These are phyloP conservation scores for Pseudopyricularia javanii DNA, from an alignment of 2,329 filamentous ascomycete species.

Conservation along the genomic window DNA sequence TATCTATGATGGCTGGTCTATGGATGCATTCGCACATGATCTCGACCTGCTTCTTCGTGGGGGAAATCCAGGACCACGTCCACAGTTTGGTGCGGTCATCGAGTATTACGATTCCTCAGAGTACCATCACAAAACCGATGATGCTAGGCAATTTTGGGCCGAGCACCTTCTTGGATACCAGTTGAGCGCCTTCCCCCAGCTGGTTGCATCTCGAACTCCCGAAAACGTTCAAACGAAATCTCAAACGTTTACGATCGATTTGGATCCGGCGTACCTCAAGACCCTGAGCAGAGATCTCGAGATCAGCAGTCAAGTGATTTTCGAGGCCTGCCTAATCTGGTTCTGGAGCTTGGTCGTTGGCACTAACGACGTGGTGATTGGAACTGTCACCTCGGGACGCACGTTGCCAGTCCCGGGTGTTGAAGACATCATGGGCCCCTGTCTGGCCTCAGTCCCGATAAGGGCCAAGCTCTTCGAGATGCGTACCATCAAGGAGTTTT, in stretches of 20 bases:
- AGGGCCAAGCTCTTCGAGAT: slow-evolving; percentile 46
- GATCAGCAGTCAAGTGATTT: slow-evolving; percentile 56
- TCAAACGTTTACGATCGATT: slow-evolving; percentile 13
- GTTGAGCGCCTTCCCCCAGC: slow-evolving; percentile 43
- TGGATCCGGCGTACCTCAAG: slow-evolving; percentile 21
- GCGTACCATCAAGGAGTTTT: slow-evolving; percentile 42
- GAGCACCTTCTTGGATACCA: slow-evolving; percentile 47
- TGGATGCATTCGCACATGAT: slow-evolving; percentile 62
- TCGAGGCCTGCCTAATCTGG: slow-evolving; percentile 60
- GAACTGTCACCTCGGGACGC: slow-evolving; percentile 71
- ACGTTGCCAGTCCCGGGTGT: slow-evolving; percentile 59
- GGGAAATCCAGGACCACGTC: slow-evolving; percentile 22
- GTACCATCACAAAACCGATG: slow-evolving; percentile 18
- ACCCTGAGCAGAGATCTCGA: slow-evolving; percentile 23
- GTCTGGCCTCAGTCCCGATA: slow-evolving; percentile 63
- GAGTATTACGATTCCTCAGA: slow-evolving; percentile 27
- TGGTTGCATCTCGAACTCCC: slow-evolving; percentile 23
- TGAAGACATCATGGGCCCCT: slow-evolving; percentile 68
- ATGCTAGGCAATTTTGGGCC: slow-evolving; percentile 55
- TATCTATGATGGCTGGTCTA: slow-evolving; percentile 87
- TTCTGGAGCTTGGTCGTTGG: slow-evolving; percentile 55
- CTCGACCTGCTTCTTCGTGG: slow-evolving; percentile 37
- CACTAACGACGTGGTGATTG: slow-evolving; percentile 55
- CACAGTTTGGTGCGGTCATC: slow-evolving; percentile 50
- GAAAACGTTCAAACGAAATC: slow-evolving; percentile 9